Base-by-base conservation (phyloP, 768 basidiomycete genomes). In the Leccinum uliginosum region DNA sequence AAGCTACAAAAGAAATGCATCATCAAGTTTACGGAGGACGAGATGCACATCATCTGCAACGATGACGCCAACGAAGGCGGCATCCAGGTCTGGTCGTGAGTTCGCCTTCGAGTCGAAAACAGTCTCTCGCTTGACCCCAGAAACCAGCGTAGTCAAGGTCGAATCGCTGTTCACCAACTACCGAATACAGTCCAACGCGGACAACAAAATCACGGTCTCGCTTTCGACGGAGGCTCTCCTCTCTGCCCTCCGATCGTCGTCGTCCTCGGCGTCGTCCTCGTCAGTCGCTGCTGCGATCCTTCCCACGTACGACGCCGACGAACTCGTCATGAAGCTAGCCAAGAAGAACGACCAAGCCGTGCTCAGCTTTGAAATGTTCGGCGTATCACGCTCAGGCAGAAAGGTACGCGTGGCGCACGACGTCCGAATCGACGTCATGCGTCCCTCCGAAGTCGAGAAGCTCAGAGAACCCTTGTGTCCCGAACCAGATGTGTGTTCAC, bases 1-100 rank as follows among this genome's bases (percentile, higher is more conserved):
- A 92, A 89, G 63, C 74, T 93, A 19, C 87, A 93, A 71, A 92
- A 91, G 71, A 85, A 78, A 77, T 92, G 89, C 62, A 84, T 91
- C 55, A 83, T 94, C 67, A 86, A 85, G 70, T 89, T 93, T 65
- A 84, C 83, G 0, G 84, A 87, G 64, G 77, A 75, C 14, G 83
- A 82, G 35, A 85, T 93, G 77, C 85, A 86, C 58, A 83, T 94
- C 57, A 93, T 95, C 54, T 94, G 93, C 75, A 86, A 87, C 56
- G 82, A 78, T 50, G 89, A 91, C 53, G 81, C 82, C 38, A 87
- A 85, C 62, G 89, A 91, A 63, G 90, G 89, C 1, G 90, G 90
- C 3, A 84, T 92, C 4, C 92, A 94, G 69, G 90, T 94, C 51
- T 94, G 93, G 93, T 81, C 82, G 83, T 84, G 54, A 54, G 83